Base-by-base conservation (phyloP, 1,284 basidiomycete species). In the Cryptococcus sp. region DNA sequence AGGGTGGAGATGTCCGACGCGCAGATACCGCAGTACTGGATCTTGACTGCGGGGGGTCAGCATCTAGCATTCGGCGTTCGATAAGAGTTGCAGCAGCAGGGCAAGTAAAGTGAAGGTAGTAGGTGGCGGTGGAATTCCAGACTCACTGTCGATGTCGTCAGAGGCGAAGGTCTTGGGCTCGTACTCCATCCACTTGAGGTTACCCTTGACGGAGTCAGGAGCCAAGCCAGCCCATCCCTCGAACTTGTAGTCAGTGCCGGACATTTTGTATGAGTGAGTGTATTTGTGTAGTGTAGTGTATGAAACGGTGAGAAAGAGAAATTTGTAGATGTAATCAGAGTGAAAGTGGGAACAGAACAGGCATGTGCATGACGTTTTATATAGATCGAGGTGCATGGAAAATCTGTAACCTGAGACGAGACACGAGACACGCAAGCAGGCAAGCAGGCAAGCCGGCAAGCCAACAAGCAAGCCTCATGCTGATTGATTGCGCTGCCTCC, bases 81-180 rank as follows among this genome's bases (percentile, higher is more conserved):
- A 45, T 45, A 22, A 15, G 42, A 22, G 42, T 7, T 47, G n/a
- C 46, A 48, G 47, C 6, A 44, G 42, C 5, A 5, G 42, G 42
- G 13, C 5, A 22, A 44, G 17, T 22, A 44, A 6, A 44, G 6
- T 22, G 5, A 44, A 45, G 15, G 19, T 35, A 13, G 25, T 25
- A 35, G 3, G 10, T 35, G 13, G 31, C 7, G 31, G 31, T 35
- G 31, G 31, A 19, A 20, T 16, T 25, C 3, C 47, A 20, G 38
- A 67, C 73, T 65, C 63, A 72, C 73, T 72, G 39, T 80, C 79
- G 39, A 80, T 70, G 56, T 80, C 78, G 53, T 73, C 74, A 46
- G 78, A 75, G 20, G 71, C 73, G 60, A 73, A 80, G 22, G 67
- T 54, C 66, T 79, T 78, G 39, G 74, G 74, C 54, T 71, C 60